Evolutionary conservation across 441 rosid species (phyloP).

Genomic region (Iberis amara): DNA sequence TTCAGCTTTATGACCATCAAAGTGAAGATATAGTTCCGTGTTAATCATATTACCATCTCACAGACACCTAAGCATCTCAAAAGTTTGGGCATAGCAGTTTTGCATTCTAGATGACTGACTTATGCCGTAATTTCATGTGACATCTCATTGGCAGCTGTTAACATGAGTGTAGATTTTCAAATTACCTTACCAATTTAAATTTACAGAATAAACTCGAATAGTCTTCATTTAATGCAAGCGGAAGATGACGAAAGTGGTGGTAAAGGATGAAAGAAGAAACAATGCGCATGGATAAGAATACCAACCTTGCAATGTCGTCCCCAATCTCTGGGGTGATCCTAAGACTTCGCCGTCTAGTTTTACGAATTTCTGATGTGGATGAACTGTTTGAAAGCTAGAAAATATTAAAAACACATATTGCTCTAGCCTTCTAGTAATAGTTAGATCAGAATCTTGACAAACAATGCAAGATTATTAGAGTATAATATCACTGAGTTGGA

Average conservation of each 20-base stretch:
- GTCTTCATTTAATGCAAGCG: constrained; percentile 13
- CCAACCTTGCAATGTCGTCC: constrained; percentile 97
- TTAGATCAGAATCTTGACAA: constrained; percentile 11
- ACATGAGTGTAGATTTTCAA: constrained; percentile 4
- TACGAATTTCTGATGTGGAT: constrained; percentile 73
- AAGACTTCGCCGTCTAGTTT: constrained; percentile 79
- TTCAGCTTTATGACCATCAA: not conserved
- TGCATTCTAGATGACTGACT: constrained; percentile 17
- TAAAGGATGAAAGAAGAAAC: constrained; percentile 20
- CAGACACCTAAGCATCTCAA: constrained; percentile 16
- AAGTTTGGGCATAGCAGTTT: not conserved
- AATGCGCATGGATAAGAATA: constrained; percentile 18
- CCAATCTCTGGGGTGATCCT: constrained; percentile 99
- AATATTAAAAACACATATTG: constrained; percentile 20
- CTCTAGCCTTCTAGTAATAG: constrained; percentile 1
- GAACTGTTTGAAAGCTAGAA: constrained; percentile 64
- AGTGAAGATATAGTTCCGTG: constrained; percentile 17
- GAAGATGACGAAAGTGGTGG: constrained; percentile 16
- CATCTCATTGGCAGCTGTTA: not conserved
- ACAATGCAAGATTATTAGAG: not conserved
- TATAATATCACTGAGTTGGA: not conserved
- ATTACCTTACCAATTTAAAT: constrained; percentile 1
- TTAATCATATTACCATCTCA: constrained; percentile 13
- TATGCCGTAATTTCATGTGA: constrained; percentile 11
- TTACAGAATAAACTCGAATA: constrained; percentile 7